Conservation (phyloP, 1,139 yeast genomes). For the Kluyveromyces sp. region DNA sequence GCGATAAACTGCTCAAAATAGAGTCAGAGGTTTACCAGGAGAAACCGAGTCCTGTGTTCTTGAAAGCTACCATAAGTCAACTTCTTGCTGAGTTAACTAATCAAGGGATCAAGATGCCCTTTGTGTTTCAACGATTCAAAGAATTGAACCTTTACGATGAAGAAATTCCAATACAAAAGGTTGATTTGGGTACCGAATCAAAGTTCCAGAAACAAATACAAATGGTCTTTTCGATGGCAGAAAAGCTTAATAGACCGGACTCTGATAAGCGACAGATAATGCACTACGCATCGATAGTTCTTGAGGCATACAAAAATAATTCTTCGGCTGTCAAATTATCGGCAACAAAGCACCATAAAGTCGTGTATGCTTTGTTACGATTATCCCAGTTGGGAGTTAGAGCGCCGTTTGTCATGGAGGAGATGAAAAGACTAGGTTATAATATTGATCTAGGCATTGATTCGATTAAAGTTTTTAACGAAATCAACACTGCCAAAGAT, state of each 20-base stretch:
- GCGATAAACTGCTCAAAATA: background rate
- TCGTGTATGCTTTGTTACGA: conserved; percentile 1
- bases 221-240: conserved; percentile 1
- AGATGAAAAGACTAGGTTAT: conserved; percentile 4
- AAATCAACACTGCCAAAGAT: background rate
- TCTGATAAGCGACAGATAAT: conserved; percentile 1
- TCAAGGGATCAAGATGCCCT: conserved; percentile 9
- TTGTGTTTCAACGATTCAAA: conserved; percentile 6
- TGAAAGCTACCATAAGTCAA: conserved; percentile 2
- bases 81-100: conserved; percentile 4
- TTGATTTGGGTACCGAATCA: background rate
- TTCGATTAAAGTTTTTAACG: background rate
- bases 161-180: background rate
- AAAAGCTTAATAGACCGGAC: conserved; percentile 3
- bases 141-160: conserved; percentile 3
- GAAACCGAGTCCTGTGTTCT: background rate
- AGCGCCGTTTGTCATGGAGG: conserved; percentile 4
- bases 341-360: background rate
- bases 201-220: conserved; percentile 1
- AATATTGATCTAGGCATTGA: conserved; percentile 1
- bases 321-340: background rate
- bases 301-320: background rate
- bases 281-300: conserved; percentile 1
- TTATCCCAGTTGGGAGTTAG: conserved; percentile 2
- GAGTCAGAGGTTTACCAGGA: conserved; percentile 1